Base-by-base conservation (phyloP, 208 protist genomes). In the Phytomonas sp. region DNA sequence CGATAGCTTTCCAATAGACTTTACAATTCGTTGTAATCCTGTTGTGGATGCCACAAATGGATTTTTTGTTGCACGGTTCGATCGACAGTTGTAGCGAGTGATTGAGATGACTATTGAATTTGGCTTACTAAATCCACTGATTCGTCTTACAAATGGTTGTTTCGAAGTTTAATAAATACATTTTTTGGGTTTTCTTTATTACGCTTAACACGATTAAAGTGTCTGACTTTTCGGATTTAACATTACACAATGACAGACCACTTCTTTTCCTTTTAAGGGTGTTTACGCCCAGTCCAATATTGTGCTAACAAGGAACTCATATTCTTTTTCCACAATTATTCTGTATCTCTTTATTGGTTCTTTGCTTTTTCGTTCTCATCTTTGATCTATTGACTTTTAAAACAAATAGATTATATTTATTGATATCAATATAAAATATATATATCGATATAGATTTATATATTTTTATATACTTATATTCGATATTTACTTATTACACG, bases 41-140 rank as follows among this genome's bases (percentile, higher is more conserved):
- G 77, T 61, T 8, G 69, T 56, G 4, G 88, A 94, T 63, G 74
- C 73, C 23, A 95, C 88, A 0, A 95, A 95, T 72, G 91, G 91
- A 29, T 95, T 95, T 75, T 95, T 80, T 63, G 91, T 95, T 16
- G 87, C 91, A 4, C 88, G 91, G 36, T 94, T 95, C 67, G 88
- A 95, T 66, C 87, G 91, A 30, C 23, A 56, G 33, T 34, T 84
- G 63, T 68, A 56, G 40, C 49, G 26, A 19, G 8, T 26, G 45
- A 56, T 12, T 26, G 16, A 4, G 5, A 45, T 60, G 60, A 33
- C 59, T 29, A 80, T 60, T 7, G 37, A 11, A 30, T 61, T 61
- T 65, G 74, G 70, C 19, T 26, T 33, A 61, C 60, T 34, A 63
- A 40, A 61, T 60, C 0, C 49, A 72, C 52, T 32, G 34, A 29